phyloP scores from a whole-genome alignment of 164 flowering plant genomes.

The Annona cherimola region DNA sequence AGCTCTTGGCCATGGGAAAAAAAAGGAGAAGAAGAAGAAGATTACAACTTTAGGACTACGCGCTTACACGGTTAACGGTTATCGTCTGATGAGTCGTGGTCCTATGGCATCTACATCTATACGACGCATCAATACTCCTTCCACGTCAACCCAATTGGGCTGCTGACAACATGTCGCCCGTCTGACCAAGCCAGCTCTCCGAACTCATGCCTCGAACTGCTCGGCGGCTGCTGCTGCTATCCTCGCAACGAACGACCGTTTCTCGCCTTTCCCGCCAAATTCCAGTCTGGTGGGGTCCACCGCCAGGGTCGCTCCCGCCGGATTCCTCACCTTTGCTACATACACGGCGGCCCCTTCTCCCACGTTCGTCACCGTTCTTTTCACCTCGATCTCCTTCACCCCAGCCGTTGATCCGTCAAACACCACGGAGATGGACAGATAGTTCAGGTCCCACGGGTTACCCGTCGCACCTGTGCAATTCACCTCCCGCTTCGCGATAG shows the following conservation, averaged over 20 bases:
- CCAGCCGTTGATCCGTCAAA: conserved; percentile 7
- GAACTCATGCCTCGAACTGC: not conserved
- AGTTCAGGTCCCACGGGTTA: conserved; percentile 41
- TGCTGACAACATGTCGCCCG: conserved; percentile 8
- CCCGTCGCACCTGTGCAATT: conserved; percentile 13
- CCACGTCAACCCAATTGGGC: conserved; percentile 16
- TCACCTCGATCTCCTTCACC: not conserved
- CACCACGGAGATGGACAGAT: conserved; percentile 38
- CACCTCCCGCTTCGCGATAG: conserved; percentile 15
- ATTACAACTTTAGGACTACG: too few relatives aligned
- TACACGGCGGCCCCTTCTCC: conserved; percentile 8
- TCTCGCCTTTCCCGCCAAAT: conserved; percentile 3
- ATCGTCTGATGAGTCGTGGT: too few relatives aligned
- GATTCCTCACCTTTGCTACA: conserved; percentile 1
- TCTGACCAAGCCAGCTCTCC: conserved; percentile 12
- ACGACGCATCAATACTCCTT: not conserved
- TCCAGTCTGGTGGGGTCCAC: conserved; percentile 10
- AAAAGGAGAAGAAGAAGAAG: too few relatives aligned
- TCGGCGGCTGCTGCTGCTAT: conserved; percentile 1
- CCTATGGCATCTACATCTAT: too few relatives aligned
- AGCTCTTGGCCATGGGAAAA: too few relatives aligned
- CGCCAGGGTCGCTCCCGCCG: not conserved
- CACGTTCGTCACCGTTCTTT: conserved; percentile 12
- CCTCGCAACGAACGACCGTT: conserved; percentile 2
- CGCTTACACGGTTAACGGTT: too few relatives aligned